Evolutionary conservation across 345 rosid genomes (phyloP), one percentile per base, ranked within the genome.

Genomic region (Dipteronia sinensis): DNA sequence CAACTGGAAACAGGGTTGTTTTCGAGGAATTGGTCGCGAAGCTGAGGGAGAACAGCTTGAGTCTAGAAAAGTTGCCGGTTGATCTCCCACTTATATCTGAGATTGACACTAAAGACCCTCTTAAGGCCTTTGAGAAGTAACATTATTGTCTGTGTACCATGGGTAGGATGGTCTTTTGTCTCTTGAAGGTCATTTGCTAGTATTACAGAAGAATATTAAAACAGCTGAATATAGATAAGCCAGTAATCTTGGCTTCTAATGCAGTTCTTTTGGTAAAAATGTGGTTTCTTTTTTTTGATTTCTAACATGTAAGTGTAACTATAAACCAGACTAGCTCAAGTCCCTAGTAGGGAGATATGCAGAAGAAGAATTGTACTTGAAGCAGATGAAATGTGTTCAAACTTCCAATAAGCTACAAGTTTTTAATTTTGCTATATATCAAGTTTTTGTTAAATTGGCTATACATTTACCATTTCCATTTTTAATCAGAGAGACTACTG

Each of bases 1-100:
- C 34, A 76, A 65, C 51, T 0, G 98, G 98, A 9, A 93, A 90
- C 82, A 89, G 78, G 84, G 20, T 93, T 11, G 92, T 92, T 69
- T 95, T 87, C 31, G 89, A 93, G 82, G 98, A 93, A 82, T 90
- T 93, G 74, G 79, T 90, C 27, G 65, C 20, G 71, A 89, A 84
- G 84, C 87, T 95, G 70, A 84, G 80, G 73, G 90, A 83, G 20
- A 65, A 73, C 61, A 93, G 92, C 29, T 56, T 92, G 67, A 83
- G 86, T 83, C 79, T 82, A 44, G 94, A 90, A 55, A 85, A 78
- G 11, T 81, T 95, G 31, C 83, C 81, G 2, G 82, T 82, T 71
- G 93, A 95, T 81, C 91, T 88, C 61, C 98, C 98, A 9, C 81
- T 87, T 47, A 72, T 91, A 12, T 76, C 82, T 11, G 81, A 89